phyloP scores from a whole-genome alignment of 2,329 filamentous ascomycete species.

The Rosellinia necatrix region DNA sequence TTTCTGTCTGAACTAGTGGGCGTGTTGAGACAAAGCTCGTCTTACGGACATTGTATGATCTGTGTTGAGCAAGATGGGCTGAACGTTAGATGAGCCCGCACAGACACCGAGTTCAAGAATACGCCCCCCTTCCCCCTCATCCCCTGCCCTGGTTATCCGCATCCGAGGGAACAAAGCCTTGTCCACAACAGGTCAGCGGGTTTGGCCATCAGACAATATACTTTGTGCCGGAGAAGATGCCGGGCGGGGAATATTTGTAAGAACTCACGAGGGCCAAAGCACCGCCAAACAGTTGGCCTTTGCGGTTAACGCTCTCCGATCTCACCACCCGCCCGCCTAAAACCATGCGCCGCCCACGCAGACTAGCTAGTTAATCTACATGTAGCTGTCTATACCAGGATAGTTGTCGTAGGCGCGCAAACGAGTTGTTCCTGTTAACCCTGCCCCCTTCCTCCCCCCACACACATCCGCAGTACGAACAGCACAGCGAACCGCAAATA shows the following conservation, averaged over 20 bases:
- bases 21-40: constrained; percentile 28
- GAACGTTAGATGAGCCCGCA: constrained; percentile 37
- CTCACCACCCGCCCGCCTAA: constrained; percentile 27
- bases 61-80: constrained; percentile 28
- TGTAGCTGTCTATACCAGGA: constrained; percentile 16
- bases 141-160: no score
- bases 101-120: constrained; percentile 40
- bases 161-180: constrained; percentile 36
- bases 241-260: constrained; percentile 27
- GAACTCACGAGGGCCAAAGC: constrained; percentile 28
- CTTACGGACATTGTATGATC: constrained; percentile 34
- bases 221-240: constrained; percentile 29
- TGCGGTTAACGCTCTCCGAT: constrained; percentile 39
- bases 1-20: constrained; percentile 14
- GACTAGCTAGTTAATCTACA: constrained; percentile 17
- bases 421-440: constrained; percentile 23
- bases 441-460: constrained; percentile 17
- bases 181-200: constrained; percentile 18
- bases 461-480: constrained; percentile 23
- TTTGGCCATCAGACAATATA: constrained; percentile 31
- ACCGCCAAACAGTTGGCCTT: constrained; percentile 33
- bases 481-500: constrained; percentile 25
- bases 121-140: no score
- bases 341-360: constrained; percentile 25
- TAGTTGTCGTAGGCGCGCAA: constrained; percentile 27